Conservation (phyloP, 2,329 filamentous ascomycete species). For the Stachybotrys chlorohalonatus region DNA sequence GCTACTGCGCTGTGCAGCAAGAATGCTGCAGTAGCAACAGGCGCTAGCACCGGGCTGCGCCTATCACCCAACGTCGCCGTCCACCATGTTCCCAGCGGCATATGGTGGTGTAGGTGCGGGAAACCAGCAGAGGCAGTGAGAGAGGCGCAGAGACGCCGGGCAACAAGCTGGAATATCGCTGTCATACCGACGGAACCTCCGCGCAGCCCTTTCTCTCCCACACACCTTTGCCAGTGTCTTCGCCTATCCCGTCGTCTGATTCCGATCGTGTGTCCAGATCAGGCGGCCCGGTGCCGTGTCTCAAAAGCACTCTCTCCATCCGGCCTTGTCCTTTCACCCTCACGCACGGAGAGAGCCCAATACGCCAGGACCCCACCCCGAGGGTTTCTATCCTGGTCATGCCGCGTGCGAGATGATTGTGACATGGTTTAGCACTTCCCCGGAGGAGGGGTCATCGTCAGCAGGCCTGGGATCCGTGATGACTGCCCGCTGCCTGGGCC, state of each 20-base stretch:
- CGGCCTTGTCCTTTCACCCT: neutral
- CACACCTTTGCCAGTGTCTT: neutral
- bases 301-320: neutral
- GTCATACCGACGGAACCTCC: neutral
- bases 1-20: conserved; percentile 9
- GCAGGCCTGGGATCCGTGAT: neutral
- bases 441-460: neutral
- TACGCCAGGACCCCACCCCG: no score
- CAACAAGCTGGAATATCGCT: no score
- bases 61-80: neutral
- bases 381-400: neutral
- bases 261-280: neutral
- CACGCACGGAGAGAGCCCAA: no score
- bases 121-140: neutral
- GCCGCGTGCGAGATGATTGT: neutral
- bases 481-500: neutral
- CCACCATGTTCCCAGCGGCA: neutral
- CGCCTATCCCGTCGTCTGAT: neutral
- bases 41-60: neutral
- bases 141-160: neutral
- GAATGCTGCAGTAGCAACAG: neutral
- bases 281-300: neutral
- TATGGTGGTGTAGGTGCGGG: neutral
- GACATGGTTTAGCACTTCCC: neutral
- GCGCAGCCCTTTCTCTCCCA: neutral